Evolutionary conservation across 1,139 yeast species (phyloP).

Genomic region (Geotrichum phurueaensis): DNA sequence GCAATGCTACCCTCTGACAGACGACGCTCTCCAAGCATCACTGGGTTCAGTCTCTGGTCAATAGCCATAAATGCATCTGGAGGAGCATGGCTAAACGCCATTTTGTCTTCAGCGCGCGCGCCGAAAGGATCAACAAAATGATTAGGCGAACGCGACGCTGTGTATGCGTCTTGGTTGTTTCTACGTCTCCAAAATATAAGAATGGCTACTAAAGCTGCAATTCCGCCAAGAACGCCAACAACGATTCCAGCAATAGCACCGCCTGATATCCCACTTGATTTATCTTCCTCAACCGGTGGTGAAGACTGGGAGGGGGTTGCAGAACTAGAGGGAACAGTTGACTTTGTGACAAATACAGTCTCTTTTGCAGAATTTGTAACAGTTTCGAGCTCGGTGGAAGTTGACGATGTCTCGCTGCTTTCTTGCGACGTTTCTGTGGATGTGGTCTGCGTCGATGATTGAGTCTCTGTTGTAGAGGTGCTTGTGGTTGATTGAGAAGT

Average conservation of each 20-base stretch:
- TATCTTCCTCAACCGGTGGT: background rate
- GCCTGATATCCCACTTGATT: constrained; percentile 23
- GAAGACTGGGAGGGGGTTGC: constrained; percentile 10
- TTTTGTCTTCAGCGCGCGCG: constrained; percentile 18
- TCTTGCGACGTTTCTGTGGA: constrained; percentile 1
- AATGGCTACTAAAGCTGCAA: constrained; percentile 42
- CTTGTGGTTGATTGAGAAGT: constrained; percentile 3
- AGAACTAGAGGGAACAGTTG: constrained; percentile 12
- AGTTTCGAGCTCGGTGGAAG: background rate
- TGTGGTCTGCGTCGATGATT: constrained; percentile 12
- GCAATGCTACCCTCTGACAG: constrained; percentile 70
- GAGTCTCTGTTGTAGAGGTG: constrained; percentile 7
- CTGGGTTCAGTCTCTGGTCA: constrained; percentile 63
- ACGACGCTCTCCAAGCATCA: constrained; percentile 68
- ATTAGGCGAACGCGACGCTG: constrained; percentile 25
- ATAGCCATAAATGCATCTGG: constrained; percentile 50
- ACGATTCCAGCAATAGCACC: constrained; percentile 35
- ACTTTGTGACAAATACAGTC: constrained; percentile 12
- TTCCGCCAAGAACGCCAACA: constrained; percentile 30
- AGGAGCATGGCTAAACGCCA: constrained; percentile 14
- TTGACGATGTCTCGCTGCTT: background rate
- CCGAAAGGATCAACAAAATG: constrained; percentile 30
- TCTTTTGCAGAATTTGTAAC: constrained; percentile 8
- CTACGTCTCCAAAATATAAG: constrained; percentile 45
- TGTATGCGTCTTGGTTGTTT: constrained; percentile 40